These are phyloP conservation scores for Maudiozyma humilis DNA, from an alignment of 1,139 yeast species.

Conservation along the genomic window DNA sequence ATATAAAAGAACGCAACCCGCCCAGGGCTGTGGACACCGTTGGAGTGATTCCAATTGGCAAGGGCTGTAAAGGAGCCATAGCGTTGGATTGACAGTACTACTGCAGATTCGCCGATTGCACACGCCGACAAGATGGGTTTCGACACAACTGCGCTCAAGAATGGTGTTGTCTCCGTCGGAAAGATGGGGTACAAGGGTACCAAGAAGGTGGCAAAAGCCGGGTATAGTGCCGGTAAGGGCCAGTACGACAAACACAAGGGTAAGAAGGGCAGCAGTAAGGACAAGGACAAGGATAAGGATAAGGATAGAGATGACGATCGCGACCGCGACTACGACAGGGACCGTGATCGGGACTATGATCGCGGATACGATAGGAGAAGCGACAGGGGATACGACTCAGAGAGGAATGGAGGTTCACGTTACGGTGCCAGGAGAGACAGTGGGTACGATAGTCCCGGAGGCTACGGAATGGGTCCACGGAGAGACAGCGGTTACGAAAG, in stretches of 20 bases:
- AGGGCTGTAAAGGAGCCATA: background rate
- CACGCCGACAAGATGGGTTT: slow-evolving; percentile 6
- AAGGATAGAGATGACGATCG: slow-evolving; percentile 37
- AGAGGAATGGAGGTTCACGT: slow-evolving; percentile 13
- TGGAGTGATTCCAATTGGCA: no score
- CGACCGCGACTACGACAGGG: background rate
- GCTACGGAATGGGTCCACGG: no score
- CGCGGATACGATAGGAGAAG: background rate
- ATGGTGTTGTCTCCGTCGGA: slow-evolving; percentile 34
- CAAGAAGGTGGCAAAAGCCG: slow-evolving; percentile 33
- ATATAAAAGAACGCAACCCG: no score
- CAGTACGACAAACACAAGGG: slow-evolving; percentile 6
- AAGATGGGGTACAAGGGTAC: slow-evolving; percentile 34
- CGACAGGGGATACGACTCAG: slow-evolving; percentile 1
- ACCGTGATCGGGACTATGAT: slow-evolving; percentile 22
- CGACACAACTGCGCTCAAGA: slow-evolving; percentile 32
- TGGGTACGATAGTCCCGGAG: no score
- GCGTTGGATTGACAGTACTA: no score
- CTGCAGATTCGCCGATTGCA: no score
- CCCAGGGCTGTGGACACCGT: no score
- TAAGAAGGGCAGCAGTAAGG: background rate
- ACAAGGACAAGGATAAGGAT: background rate
- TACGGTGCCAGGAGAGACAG: slow-evolving; percentile 5
- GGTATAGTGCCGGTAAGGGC: slow-evolving; percentile 7
- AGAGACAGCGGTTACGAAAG: no score